Evolutionary conservation across 805 yeast genomes (phyloP).

Genomic region (Priceomyces fermenticarens): DNA sequence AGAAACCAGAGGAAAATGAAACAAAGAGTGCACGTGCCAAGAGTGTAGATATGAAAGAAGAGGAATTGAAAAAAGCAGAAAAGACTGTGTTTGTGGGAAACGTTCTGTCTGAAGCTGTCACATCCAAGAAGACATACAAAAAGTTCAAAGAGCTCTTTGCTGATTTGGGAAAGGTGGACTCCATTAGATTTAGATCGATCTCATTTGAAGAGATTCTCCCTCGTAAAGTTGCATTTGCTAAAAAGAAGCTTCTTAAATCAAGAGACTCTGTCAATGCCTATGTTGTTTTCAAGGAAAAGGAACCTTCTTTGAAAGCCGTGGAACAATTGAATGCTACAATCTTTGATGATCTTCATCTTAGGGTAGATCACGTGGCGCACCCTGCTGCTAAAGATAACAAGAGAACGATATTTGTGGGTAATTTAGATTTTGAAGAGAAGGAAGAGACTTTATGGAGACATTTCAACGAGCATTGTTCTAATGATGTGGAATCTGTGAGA

Average conservation of each 20-base stretch:
- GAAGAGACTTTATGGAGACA: constrained; percentile 89
- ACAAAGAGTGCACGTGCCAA: constrained; percentile 35
- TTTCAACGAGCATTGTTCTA: constrained; percentile 48
- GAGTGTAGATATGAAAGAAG: constrained; percentile 57
- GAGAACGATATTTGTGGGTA: constrained; percentile 87
- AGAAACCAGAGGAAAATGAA: constrained; percentile 5
- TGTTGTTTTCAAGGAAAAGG: constrained; percentile 66
- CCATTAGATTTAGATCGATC: constrained; percentile 88
- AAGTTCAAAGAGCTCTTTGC: constrained; percentile 63
- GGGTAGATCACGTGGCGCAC: constrained; percentile 92
- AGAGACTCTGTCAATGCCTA: constrained; percentile 87
- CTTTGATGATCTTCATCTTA: constrained; percentile 70
- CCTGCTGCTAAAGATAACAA: constrained; percentile 84
- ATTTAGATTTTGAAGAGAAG: constrained; percentile 85
- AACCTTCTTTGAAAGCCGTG: constrained; percentile 45
- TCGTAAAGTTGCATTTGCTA: constrained; percentile 85
- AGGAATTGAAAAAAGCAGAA: constrained; percentile 79
- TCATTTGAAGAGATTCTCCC: constrained; percentile 87
- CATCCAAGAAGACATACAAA: constrained; percentile 59
- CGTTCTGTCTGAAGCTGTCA: constrained; percentile 61
- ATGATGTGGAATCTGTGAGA: constrained; percentile 81
- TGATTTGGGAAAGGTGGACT: constrained; percentile 54
- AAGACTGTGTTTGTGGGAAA: constrained; percentile 88
- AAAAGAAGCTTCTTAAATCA: constrained; percentile 69
- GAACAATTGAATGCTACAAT: constrained; percentile 60